These are phyloP conservation scores for Fusarium fujikuroi DNA, from an alignment of 2,329 filamentous ascomycete species.

Conservation along the genomic window DNA sequence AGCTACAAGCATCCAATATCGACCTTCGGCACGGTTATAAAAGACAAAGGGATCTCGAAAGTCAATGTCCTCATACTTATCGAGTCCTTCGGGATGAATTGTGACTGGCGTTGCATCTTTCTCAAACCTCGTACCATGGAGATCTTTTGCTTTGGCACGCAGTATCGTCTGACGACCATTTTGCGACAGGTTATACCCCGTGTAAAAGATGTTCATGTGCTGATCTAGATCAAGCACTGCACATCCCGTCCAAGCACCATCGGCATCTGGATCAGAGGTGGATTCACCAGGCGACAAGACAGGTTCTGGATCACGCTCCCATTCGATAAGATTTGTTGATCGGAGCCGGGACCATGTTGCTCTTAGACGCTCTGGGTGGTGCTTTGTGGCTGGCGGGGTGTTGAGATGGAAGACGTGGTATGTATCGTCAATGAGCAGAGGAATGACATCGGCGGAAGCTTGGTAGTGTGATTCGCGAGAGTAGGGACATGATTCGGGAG, in stretches of 20 bases:
- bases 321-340: conserved; percentile 45
- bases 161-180: conserved; percentile 50
- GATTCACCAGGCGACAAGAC: conserved; percentile 40
- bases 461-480: conserved; percentile 44
- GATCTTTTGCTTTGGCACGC: conserved; percentile 41
- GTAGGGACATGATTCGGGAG: conserved; percentile 43
- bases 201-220: conserved; percentile 52
- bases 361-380: conserved; percentile 48
- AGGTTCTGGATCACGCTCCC: conserved; percentile 44
- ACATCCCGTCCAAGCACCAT: conserved; percentile 51
- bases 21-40: conserved; percentile 44
- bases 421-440: conserved; percentile 49
- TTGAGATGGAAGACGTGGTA: conserved; percentile 52
- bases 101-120: conserved; percentile 37
- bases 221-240: conserved; percentile 48
- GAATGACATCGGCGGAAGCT: conserved; percentile 51
- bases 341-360: conserved; percentile 48
- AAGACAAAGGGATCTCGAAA: conserved; percentile 52
- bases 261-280: conserved; percentile 42
- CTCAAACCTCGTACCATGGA: conserved; percentile 45
- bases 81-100: conserved; percentile 35
- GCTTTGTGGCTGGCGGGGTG: conserved; percentile 47
- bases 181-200: conserved; percentile 48
- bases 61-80: conserved; percentile 49
- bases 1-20: conserved; percentile 53